These are phyloP conservation scores for Arabidopsis hybrid DNA, from an alignment of 441 rosid genomes.

Conservation along the genomic window DNA sequence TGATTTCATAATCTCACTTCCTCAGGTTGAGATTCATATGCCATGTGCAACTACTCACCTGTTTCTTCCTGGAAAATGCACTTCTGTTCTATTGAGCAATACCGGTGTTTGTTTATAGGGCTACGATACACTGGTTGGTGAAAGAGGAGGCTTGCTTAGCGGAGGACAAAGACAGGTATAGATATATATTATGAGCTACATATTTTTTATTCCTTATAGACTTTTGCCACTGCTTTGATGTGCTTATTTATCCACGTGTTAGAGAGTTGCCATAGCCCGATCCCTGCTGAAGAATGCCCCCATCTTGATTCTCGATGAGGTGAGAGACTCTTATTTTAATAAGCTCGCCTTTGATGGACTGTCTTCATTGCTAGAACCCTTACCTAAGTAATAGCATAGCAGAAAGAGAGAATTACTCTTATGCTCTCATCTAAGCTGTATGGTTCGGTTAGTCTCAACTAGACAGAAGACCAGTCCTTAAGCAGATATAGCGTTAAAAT, in stretches of 20 bases:
- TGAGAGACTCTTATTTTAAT: slow-evolving; percentile 41
- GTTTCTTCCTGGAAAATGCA: slow-evolving; percentile 24
- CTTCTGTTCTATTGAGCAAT: slow-evolving; percentile 35
- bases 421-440: not conserved
- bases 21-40: slow-evolving; percentile 61
- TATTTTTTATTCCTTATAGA: not conserved
- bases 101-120: slow-evolving; percentile 60
- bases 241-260: slow-evolving; percentile 39
- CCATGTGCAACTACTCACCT: slow-evolving; percentile 32
- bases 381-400: slow-evolving; percentile 6
- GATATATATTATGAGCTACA: slow-evolving; percentile 4
- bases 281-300: slow-evolving; percentile 89
- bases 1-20: slow-evolving; percentile 91
- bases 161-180: slow-evolving; percentile 96
- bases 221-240: slow-evolving; percentile 23
- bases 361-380: slow-evolving; percentile 1
- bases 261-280: slow-evolving; percentile 96
- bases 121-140: slow-evolving; percentile 91
- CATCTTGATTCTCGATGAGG: slow-evolving; percentile 89
- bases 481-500: slow-evolving; percentile 5
- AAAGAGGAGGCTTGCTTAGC: slow-evolving; percentile 92
- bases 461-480: not conserved
- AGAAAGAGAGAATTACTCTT: not conserved
- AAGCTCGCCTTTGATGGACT: not conserved
- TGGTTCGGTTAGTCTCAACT: not conserved